phyloP scores from a whole-genome alignment of 176 grass and related monocot species.

The Canna indica region DNA sequence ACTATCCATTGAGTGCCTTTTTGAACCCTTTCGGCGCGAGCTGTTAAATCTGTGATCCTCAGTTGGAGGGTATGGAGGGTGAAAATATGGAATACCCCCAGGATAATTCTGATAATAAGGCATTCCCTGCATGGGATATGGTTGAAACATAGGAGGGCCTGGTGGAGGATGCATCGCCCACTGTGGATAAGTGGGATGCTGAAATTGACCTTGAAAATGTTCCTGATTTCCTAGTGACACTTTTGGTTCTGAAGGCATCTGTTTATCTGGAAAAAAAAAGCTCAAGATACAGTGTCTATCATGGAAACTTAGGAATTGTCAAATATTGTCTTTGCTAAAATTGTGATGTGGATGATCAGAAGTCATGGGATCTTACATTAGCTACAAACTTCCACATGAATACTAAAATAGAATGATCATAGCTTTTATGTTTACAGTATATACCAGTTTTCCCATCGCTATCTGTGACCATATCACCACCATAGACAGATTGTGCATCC shows the following conservation, averaged over 20 bases:
- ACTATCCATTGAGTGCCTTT: constrained; percentile 54
- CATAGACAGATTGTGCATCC: constrained; percentile 13
- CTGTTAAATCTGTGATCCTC: constrained; percentile 53
- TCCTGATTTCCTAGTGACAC: constrained; percentile 4
- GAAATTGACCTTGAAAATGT: constrained; percentile 46
- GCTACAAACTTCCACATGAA: background rate
- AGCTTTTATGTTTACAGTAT: background rate
- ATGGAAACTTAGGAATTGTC: background rate
- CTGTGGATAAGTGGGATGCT: constrained; percentile 58
- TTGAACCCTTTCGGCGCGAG: constrained; percentile 34
- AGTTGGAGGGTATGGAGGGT: constrained; percentile 52
- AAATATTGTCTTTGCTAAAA: background rate
- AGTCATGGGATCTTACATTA: background rate
- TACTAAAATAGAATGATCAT: no score
- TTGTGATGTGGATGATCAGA: background rate
- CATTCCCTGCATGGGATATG: constrained; percentile 73
- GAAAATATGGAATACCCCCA: constrained; percentile 49
- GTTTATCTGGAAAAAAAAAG: constrained; percentile 18
- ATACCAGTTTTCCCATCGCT: constrained; percentile 64
- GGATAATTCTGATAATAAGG: constrained; percentile 75
- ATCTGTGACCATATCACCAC: constrained; percentile 45
- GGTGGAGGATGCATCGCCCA: constrained; percentile 83
- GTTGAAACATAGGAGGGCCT: constrained; percentile 38
- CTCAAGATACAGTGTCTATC: no score
- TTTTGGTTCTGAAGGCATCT: constrained; percentile 1